Percentiles rank a stretch among this genome's conserved stretches.
These are phyloP conservation scores for Retiboletus flavoniger DNA, from an alignment of 1,284 basidiomycete genomes.

Conservation along the genomic window DNA sequence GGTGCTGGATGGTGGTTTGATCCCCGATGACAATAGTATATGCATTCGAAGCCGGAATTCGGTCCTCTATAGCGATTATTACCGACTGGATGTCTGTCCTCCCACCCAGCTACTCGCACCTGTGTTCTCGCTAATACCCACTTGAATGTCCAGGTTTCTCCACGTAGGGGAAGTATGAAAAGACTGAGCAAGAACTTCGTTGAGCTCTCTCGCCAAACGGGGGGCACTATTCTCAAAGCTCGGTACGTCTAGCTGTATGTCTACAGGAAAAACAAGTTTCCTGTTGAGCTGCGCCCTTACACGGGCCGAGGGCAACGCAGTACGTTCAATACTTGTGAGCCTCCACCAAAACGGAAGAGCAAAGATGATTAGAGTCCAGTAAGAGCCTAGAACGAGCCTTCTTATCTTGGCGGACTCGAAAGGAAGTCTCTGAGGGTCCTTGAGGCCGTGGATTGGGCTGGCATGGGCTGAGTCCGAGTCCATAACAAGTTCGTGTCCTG, in stretches of 20 bases:
- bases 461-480: conserved; percentile 22
- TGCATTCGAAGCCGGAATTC: conserved; percentile 7
- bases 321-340: conserved; percentile 81
- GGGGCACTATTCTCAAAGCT: conserved; percentile 17
- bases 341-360: conserved; percentile 87
- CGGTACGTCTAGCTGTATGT: conserved; percentile 45
- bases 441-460: conserved; percentile 32
- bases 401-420: conserved; percentile 51
- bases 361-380: conserved; percentile 72
- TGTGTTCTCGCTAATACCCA: conserved; percentile 24
- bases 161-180: conserved; percentile 32
- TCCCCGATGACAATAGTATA: conserved; percentile 30
- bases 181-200: conserved; percentile 15
- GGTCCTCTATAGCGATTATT: conserved; percentile 20
- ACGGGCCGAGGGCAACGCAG: conserved; percentile 65
- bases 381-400: conserved; percentile 63
- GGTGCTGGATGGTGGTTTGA: conserved; percentile 21
- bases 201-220: conserved; percentile 25
- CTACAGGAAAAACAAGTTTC: conserved; percentile 52
- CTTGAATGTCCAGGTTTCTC: conserved; percentile 41
- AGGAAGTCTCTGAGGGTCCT: conserved; percentile 51
- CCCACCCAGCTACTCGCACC: conserved; percentile 24
- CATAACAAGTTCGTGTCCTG: conserved; percentile 22
- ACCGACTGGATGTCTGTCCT: conserved; percentile 3
- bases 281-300: conserved; percentile 54